Conservation (phyloP, 176 grass and related monocot genomes). For the Secale cereale region DNA sequence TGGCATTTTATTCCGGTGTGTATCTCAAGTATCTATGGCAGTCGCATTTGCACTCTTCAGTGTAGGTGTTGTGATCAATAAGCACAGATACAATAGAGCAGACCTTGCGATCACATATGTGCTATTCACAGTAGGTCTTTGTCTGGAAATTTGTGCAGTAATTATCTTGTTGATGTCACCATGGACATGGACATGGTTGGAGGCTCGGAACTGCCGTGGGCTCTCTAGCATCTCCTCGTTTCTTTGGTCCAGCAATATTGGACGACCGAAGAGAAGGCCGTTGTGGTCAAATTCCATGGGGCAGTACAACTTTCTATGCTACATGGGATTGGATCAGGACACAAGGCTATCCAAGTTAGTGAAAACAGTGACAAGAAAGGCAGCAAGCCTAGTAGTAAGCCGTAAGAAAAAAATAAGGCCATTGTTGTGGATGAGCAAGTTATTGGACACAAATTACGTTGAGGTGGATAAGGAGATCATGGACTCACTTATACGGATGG, state of each 20-base stretch:
- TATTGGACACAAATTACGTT: background rate
- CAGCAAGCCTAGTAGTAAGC: background rate
- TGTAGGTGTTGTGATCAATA: background rate
- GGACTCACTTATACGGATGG: background rate
- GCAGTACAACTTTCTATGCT: background rate
- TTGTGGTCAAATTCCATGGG: conserved; percentile 6
- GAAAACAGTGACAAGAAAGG: background rate
- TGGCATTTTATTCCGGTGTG: background rate
- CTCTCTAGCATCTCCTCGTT: background rate
- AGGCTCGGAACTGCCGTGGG: background rate
- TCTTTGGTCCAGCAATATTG: background rate
- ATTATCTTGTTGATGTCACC: background rate
- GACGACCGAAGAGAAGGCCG: background rate
- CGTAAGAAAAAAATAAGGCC: background rate
- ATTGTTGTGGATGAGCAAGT: background rate
- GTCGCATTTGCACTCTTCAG: background rate
- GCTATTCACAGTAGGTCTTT: background rate
- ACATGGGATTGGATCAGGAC: background rate
- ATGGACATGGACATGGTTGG: background rate
- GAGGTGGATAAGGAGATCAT: background rate
- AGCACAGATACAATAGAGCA: background rate
- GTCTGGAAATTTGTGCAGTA: background rate
- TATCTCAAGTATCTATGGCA: background rate
- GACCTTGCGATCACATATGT: conserved; percentile 9
- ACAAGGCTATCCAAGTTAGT: too few relatives aligned